Conservation (phyloP, 2,329 filamentous ascomycete genomes). For the Fusarium sp. region DNA sequence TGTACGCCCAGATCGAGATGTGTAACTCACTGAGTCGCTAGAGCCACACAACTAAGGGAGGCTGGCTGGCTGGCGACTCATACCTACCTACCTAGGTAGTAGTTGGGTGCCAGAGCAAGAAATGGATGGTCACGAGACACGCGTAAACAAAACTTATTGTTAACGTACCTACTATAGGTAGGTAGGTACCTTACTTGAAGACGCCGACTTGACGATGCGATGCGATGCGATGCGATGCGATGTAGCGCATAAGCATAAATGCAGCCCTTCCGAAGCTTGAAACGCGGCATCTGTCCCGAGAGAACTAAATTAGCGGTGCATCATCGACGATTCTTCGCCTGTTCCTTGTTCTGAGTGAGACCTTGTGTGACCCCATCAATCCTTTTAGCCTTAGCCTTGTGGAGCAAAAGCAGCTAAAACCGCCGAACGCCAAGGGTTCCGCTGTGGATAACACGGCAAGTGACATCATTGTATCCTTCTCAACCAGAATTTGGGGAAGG, state of each 20-base stretch:
- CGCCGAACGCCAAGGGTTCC: constrained; percentile 23
- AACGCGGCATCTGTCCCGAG: constrained; percentile 10
- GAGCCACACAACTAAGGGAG: not conserved
- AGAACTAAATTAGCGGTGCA: constrained; percentile 21
- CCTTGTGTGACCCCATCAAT: not conserved
- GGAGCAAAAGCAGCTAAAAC: constrained; percentile 8
- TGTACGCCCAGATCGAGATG: not conserved
- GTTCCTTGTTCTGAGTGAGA: constrained; percentile 22
- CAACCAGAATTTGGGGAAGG: constrained; percentile 20
- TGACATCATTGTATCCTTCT: constrained; percentile 29
- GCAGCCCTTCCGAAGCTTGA: not conserved
- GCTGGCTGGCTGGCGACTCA: not conserved
- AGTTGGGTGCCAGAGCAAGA: not conserved
- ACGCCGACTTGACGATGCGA: not conserved
- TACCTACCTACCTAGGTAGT: not conserved
- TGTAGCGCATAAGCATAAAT: constrained; percentile 2
- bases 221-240: not conserved
- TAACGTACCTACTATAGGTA: not conserved
- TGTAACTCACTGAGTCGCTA: constrained; percentile 1
- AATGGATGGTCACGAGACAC: not conserved
- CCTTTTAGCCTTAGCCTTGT: constrained; percentile 6
- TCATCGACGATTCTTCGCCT: constrained; percentile 25
- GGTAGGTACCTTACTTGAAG: not conserved
- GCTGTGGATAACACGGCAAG: constrained; percentile 20
- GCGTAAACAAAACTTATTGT: not conserved